phyloP scores from a whole-genome alignment of 164 flowering plant species.

The Tetrastigma voinierianum region DNA sequence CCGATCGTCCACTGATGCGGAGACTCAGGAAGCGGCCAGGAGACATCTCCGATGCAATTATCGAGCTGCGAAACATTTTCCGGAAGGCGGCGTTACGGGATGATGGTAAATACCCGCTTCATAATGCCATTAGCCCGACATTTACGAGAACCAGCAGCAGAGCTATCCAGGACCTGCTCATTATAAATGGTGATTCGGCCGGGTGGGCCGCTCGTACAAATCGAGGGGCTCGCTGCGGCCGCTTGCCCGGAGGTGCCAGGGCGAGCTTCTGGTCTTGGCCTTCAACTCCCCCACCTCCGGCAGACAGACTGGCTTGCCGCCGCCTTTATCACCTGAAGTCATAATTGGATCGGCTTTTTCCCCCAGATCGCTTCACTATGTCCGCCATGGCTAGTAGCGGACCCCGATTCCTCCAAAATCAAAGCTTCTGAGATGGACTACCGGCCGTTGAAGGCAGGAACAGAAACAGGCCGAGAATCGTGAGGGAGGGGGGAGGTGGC shows the following conservation, averaged over 20 bases:
- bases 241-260: constrained; percentile 38
- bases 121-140: constrained; percentile 48
- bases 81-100: constrained; percentile 60
- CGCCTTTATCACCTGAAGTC: constrained; percentile 39
- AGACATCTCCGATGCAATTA: constrained; percentile 62
- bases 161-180: constrained; percentile 33
- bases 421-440: too few species aligned
- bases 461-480: background rate
- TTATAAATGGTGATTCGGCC: constrained; percentile 38
- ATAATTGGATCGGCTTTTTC: constrained; percentile 35
- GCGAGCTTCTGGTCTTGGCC: constrained; percentile 39
- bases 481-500: too few species aligned
- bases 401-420: too few species aligned
- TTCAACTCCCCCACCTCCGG: constrained; percentile 37
- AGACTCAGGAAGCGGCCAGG: constrained; percentile 55
- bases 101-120: constrained; percentile 52
- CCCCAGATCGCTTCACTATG: constrained; percentile 36
- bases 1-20: constrained; percentile 31
- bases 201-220: constrained; percentile 44
- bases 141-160: constrained; percentile 34
- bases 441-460: too few species aligned
- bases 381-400: constrained; percentile 28
- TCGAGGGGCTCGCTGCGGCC: constrained; percentile 41
- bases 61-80: constrained; percentile 49
- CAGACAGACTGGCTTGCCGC: constrained; percentile 32